A percentile compares a stretch with the other conserved stretches of the same genome.
These are phyloP conservation scores for Neurospora sp. DNA, from an alignment of 495 filamentous ascomycete species.

Conservation along the genomic window DNA sequence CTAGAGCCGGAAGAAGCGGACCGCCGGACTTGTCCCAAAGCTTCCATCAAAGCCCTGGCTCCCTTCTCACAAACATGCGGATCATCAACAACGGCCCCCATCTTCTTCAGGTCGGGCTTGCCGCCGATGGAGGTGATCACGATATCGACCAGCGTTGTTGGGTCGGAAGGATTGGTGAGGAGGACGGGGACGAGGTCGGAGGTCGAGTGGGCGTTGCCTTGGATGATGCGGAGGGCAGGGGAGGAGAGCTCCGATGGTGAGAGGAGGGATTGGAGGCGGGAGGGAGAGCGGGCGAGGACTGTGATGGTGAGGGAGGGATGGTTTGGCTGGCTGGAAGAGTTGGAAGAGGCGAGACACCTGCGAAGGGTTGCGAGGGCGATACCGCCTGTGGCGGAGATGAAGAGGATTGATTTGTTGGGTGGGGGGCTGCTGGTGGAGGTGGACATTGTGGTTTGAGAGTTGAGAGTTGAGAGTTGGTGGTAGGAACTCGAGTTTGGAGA, in stretches of 20 bases:
- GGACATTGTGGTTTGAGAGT: neutral
- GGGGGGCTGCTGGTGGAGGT: neutral
- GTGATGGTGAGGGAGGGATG: neutral
- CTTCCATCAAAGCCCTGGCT: no score
- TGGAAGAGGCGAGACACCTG: no score
- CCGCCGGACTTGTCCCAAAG: no score
- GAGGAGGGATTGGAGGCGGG: neutral
- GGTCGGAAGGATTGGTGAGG: neutral
- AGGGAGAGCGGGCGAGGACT: neutral
- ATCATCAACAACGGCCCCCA: neutral
- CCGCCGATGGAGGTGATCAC: neutral
- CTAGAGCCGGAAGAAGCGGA: neutral
- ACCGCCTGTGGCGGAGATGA: neutral
- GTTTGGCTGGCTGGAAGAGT: no score
- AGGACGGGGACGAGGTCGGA: neutral
- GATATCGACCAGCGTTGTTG: neutral
- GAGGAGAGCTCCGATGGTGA: neutral
- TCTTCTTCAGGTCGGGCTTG: neutral
- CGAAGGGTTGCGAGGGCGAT: neutral
- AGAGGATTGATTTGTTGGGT: neutral
- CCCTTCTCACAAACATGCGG: neutral
- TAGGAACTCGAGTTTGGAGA: neutral
- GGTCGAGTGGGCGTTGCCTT: neutral
- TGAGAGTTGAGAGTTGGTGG: neutral
- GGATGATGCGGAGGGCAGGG: neutral